These are phyloP conservation scores for Escallonia herrerae DNA, from an alignment of 129 eudicot genomes.

Conservation along the genomic window DNA sequence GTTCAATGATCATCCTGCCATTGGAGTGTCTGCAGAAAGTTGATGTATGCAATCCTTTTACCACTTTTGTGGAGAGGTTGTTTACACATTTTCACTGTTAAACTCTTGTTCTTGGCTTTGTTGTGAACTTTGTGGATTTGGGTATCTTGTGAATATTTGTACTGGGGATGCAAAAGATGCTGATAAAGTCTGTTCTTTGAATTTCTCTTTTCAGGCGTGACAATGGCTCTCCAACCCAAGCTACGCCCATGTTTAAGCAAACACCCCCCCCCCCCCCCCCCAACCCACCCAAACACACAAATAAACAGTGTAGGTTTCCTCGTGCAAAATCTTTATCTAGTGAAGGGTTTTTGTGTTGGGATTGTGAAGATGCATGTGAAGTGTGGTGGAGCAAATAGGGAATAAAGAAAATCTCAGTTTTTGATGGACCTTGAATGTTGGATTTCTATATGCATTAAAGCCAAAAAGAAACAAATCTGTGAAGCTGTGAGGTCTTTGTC, in stretches of 20 bases:
- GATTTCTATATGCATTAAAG: slow-evolving; percentile 10
- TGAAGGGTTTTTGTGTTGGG: slow-evolving; percentile 14
- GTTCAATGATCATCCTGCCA: no score
- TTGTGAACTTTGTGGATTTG: neutral
- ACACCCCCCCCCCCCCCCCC: neutral
- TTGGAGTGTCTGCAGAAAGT: no score
- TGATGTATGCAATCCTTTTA: no score
- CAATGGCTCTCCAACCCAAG: slow-evolving; percentile 20
- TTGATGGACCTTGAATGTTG: slow-evolving; percentile 13
- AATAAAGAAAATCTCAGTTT: slow-evolving; percentile 14
- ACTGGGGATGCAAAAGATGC: neutral
- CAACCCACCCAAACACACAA: no score
- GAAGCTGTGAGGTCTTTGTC: slow-evolving; percentile 8
- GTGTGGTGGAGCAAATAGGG: slow-evolving; percentile 12
- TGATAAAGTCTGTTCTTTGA: neutral
- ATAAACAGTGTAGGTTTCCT: no score
- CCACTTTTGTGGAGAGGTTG: no score
- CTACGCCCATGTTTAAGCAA: slow-evolving; percentile 8
- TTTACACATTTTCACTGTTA: no score
- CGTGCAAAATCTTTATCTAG: no score
- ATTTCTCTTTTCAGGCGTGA: slow-evolving; percentile 7
- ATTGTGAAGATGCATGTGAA: slow-evolving; percentile 25
- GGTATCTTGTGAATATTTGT: neutral
- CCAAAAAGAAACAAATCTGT: neutral
- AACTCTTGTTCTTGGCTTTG: neutral